Evolutionary conservation across 2,329 filamentous ascomycete species (phyloP), one percentile per base, ranked within the genome.

Genomic region (Cladosporium sp.): DNA sequence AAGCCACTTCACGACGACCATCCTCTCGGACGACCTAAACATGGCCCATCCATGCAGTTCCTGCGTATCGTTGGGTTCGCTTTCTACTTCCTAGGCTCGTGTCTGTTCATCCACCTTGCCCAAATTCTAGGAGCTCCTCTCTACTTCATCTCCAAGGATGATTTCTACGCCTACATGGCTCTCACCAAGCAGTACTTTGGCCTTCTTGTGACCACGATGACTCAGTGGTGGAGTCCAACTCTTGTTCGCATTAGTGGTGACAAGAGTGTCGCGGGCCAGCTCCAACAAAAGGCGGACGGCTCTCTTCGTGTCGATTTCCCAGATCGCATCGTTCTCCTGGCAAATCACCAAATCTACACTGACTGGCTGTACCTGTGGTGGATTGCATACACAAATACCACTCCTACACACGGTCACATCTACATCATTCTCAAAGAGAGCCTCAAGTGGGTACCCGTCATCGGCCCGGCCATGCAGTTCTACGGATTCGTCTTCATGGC

Each of bases 291-390:
- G 0, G 75, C 81, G 1, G 89, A 92, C 75, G 92, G 92, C 3
- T 83, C 87, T 67, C 83, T 95, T 18, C 83, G 91, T 72, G 91
- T 91, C 74, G 82, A 87, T 71, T 96, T 96, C 69, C 92, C 92
- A 0, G 89, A 94, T 77, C 86, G 92, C 63, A 80, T 95, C 73
- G 84, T 96, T 55, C 81, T 96, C 78, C 89, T 96, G 71, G 91
- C 92, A 31, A 96, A 96, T 75, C 92, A 96, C 75, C 92, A 95
- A 74, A 77, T 83, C 66, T 71, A 75, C 77, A 93, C 91, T 11
- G 92, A 96, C 79, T 96, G 92, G 92, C 78, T 96, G 23, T 96
- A 96, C 76, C 85, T 96, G n/a, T 96, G 92, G 92, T 96, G 92
- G 92, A 87, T 90, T 26, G 90, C 88, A 57, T 96, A 96, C 74